Conservation (phyloP, 2,329 filamentous ascomycete genomes). For the Colletotrichum limetticola region DNA sequence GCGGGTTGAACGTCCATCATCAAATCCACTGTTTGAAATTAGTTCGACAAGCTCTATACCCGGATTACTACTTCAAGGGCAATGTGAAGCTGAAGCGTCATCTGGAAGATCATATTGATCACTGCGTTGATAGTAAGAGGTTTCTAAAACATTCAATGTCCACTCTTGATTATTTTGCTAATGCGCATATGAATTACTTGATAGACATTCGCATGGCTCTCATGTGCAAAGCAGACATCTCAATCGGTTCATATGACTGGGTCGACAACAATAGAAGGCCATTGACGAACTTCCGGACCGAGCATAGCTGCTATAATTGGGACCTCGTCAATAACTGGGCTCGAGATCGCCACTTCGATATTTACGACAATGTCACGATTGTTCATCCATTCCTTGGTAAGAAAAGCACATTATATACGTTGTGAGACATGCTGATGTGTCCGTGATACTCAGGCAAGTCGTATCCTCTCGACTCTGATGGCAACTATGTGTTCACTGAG, state of each 20-base stretch:
- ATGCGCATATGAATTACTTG: neutral
- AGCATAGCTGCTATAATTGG: neutral
- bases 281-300: neutral
- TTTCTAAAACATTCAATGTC: neutral
- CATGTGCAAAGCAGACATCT: neutral
- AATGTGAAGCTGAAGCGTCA: neutral
- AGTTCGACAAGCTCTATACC: neutral
- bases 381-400: neutral
- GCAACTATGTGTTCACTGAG: neutral
- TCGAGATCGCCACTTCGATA: neutral
- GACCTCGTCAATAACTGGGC: neutral
- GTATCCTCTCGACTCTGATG: neutral
- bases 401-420: too few species aligned
- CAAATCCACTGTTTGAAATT: neutral
- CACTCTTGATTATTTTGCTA: too few species aligned
- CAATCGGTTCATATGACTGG: neutral
- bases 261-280: neutral
- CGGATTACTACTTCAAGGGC: neutral
- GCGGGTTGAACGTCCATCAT: neutral
- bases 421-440: neutral
- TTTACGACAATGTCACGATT: neutral
- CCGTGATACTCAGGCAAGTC: neutral
- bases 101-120: neutral
- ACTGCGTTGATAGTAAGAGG: neutral
- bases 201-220: neutral